Evolutionary conservation across 164 flowering plant genomes (phyloP).

Genomic region (Piper betle): DNA sequence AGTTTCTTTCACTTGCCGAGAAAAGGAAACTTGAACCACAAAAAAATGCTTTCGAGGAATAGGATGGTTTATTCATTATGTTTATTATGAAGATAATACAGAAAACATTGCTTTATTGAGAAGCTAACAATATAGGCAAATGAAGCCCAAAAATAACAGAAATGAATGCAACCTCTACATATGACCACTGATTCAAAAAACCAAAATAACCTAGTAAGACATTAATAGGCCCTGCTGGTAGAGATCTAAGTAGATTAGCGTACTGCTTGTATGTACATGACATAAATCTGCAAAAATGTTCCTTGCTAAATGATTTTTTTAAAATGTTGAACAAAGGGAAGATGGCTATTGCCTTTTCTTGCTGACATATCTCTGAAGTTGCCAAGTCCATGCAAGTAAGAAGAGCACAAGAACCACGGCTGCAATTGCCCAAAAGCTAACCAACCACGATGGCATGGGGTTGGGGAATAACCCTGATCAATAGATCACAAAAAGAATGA

Average conservation of each 20-base stretch:
- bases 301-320: slow-evolving; percentile 8
- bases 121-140: too few relatives aligned
- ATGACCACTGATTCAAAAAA: not conserved
- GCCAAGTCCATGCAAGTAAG: slow-evolving; percentile 72
- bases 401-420: slow-evolving; percentile 37
- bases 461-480: slow-evolving; percentile 69
- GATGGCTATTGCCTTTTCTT: slow-evolving; percentile 39
- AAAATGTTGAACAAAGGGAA: not conserved
- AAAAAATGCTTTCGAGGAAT: too few relatives aligned
- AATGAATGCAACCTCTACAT: too few relatives aligned
- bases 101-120: too few relatives aligned
- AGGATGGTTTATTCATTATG: too few relatives aligned
- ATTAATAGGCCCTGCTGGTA: slow-evolving; percentile 29
- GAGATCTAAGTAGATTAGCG: slow-evolving; percentile 19
- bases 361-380: slow-evolving; percentile 35
- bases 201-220: not conserved
- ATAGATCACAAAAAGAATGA: not conserved
- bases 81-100: too few relatives aligned
- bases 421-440: slow-evolving; percentile 49
- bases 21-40: too few relatives aligned
- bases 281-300: slow-evolving; percentile 9
- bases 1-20: too few relatives aligned
- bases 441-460: slow-evolving; percentile 76
- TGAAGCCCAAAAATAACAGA: too few relatives aligned
- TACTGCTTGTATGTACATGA: slow-evolving; percentile 36